Percentiles rank a stretch among this genome's conserved stretches.
Conservation (phyloP, 176 grass and related monocot species). For the Melocanna baccifera region DNA sequence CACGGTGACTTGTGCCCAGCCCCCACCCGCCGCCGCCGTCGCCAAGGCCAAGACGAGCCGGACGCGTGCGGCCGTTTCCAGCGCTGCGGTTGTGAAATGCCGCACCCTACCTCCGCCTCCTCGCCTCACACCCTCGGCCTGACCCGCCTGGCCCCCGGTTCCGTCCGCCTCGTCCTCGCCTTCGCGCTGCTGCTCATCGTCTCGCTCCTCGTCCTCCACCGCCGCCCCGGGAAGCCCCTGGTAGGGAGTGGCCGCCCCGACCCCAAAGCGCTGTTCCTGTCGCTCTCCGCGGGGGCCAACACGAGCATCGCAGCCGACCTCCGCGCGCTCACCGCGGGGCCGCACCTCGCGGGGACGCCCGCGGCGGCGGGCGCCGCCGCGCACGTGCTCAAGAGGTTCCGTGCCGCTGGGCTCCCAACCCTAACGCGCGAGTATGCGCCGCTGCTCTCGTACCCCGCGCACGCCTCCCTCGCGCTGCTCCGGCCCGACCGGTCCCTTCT, state of each 20-base stretch:
- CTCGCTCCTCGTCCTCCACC: slow-evolving; percentile 30
- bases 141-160: neutral
- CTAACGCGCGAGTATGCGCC: slow-evolving; percentile 51
- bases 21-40: neutral
- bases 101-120: neutral
- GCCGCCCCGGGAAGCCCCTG: neutral
- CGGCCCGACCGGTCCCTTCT: slow-evolving; percentile 40
- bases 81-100: slow-evolving; percentile 33
- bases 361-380: slow-evolving; percentile 7
- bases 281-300: slow-evolving; percentile 65
- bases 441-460: slow-evolving; percentile 70
- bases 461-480: slow-evolving; percentile 73
- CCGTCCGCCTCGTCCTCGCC: slow-evolving; percentile 19
- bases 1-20: neutral
- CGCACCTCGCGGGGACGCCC: slow-evolving; percentile 79
- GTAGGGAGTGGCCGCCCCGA: neutral
- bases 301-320: slow-evolving; percentile 62
- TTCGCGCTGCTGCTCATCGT: slow-evolving; percentile 31
- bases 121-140: neutral
- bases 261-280: slow-evolving; percentile 43
- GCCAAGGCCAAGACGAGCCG: neutral
- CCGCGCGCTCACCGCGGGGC: slow-evolving; percentile 56
- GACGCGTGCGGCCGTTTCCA: neutral
- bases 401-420: slow-evolving; percentile 44
- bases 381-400: slow-evolving; percentile 51